Evolutionary conservation across 1,139 yeast species (phyloP).

Genomic region (Geotrichum citri-aurantii): DNA sequence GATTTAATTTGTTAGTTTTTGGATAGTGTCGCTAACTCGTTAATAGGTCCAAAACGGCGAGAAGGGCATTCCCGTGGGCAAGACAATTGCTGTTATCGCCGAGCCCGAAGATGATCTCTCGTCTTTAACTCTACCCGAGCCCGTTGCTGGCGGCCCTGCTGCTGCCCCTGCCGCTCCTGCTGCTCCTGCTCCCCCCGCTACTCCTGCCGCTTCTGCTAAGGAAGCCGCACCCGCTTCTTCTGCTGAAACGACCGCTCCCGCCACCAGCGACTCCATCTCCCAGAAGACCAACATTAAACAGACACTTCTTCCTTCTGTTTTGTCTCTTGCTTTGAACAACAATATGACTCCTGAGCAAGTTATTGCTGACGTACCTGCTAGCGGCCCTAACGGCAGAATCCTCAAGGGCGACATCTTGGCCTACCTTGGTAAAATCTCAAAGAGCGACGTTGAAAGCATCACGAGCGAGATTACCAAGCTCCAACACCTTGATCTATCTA

Average conservation of each 20-base stretch:
- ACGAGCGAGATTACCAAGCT: constrained; percentile 52
- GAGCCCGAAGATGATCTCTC: constrained; percentile 81
- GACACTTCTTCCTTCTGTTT: constrained; percentile 76
- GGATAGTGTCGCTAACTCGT: not conserved
- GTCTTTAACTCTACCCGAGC: constrained; percentile 54
- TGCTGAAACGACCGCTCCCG: constrained; percentile 27
- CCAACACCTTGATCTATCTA: constrained; percentile 69
- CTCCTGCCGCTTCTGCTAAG: constrained; percentile 18
- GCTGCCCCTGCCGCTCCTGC: constrained; percentile 14
- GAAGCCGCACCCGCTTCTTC: constrained; percentile 26
- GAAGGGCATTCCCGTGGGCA: constrained; percentile 77
- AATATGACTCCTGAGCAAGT: constrained; percentile 67
- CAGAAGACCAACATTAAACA: constrained; percentile 55
- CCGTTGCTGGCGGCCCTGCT: constrained; percentile 30
- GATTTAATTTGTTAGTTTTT: not conserved
- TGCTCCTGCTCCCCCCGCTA: constrained; percentile 16
- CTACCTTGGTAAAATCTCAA: constrained; percentile 63
- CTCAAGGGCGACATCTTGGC: constrained; percentile 90
- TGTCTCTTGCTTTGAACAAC: constrained; percentile 54
- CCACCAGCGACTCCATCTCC: constrained; percentile 4
- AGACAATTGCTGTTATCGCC: constrained; percentile 80
- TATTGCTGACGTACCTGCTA: constrained; percentile 60
- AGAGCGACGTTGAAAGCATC: constrained; percentile 48
- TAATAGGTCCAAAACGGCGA: constrained; percentile 52
- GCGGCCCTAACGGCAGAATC: constrained; percentile 85